Evolutionary conservation across 768 basidiomycete species (phyloP).

Genomic region (Ramaria sp.): DNA sequence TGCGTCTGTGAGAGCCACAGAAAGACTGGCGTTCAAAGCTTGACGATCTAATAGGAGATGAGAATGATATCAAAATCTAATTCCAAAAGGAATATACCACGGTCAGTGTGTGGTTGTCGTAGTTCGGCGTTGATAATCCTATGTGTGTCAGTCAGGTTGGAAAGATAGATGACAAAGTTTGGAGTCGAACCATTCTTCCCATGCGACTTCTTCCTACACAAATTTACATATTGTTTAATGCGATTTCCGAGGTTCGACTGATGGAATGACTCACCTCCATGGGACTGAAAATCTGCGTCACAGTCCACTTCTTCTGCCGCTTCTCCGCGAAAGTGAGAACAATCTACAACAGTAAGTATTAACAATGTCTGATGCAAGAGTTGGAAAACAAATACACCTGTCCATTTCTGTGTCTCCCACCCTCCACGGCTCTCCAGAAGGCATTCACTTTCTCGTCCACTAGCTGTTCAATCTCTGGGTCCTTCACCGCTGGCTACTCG

Average conservation of each 20-base stretch:
- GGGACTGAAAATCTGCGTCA: constrained; percentile 6
- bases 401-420: constrained; percentile 48
- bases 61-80: constrained; percentile 18
- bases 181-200: constrained; percentile 67
- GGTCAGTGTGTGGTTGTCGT: constrained; percentile 55
- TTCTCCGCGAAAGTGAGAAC: constrained; percentile 69
- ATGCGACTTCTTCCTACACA: constrained; percentile 63
- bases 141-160: not conserved
- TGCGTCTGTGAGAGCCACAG: constrained; percentile 51
- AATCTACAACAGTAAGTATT: constrained; percentile 33
- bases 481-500: constrained; percentile 63
- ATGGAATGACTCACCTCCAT: not conserved
- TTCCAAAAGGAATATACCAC: constrained; percentile 28
- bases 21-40: constrained; percentile 46
- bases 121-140: constrained; percentile 79
- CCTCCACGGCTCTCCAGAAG: constrained; percentile 71
- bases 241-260: not conserved
- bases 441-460: constrained; percentile 66
- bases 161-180: not conserved
- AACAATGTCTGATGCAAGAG: not conserved
- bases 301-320: constrained; percentile 62
- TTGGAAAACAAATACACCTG: constrained; percentile 34
- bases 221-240: not conserved
- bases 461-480: constrained; percentile 58
- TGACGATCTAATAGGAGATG: constrained; percentile 27